Evolutionary conservation across 164 flowering plant genomes (phyloP).

Genomic region (Houttuynia cordata): DNA sequence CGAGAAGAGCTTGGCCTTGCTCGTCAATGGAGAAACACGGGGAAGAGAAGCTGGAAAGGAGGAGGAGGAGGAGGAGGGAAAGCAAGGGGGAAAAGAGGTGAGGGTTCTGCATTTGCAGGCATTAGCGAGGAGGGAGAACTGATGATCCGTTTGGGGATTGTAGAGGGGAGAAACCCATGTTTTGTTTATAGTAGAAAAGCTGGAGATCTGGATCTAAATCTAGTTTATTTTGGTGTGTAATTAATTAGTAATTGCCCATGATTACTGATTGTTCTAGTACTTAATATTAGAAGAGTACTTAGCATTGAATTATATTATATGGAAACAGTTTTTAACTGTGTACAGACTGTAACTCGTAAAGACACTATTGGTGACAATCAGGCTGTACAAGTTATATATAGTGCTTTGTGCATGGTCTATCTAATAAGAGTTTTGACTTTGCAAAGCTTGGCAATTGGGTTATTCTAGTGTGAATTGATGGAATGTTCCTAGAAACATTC

Average conservation of each 20-base stretch:
- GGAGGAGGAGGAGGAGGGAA: slow-evolving; percentile 22
- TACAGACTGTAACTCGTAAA: too few species aligned
- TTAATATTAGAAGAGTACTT: too few species aligned
- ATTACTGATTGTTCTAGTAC: background rate
- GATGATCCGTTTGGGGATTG: slow-evolving; percentile 70
- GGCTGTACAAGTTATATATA: too few species aligned
- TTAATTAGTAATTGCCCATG: background rate
- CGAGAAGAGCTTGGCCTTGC: slow-evolving; percentile 62
- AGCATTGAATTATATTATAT: too few species aligned
- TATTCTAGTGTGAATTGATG: background rate
- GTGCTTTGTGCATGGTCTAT: too few species aligned
- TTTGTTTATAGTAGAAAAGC: slow-evolving; percentile 82
- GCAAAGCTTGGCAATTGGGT: background rate
- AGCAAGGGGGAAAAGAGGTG: slow-evolving; percentile 15
- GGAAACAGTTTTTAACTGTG: too few species aligned
- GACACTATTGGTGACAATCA: too few species aligned
- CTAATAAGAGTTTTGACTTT: background rate
- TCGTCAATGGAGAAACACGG: slow-evolving; percentile 49
- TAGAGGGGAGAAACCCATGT: slow-evolving; percentile 80
- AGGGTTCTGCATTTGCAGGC: slow-evolving; percentile 54
- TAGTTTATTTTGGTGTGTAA: background rate
- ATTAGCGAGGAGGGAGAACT: slow-evolving; percentile 33
- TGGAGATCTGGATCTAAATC: slow-evolving; percentile 68
- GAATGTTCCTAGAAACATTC: background rate
- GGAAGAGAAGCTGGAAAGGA: slow-evolving; percentile 23